Percentiles rank a stretch among this genome's conserved stretches.
Evolutionary conservation across 139 green algal genomes (phyloP).

Genomic region (Tetraselmis chui): DNA sequence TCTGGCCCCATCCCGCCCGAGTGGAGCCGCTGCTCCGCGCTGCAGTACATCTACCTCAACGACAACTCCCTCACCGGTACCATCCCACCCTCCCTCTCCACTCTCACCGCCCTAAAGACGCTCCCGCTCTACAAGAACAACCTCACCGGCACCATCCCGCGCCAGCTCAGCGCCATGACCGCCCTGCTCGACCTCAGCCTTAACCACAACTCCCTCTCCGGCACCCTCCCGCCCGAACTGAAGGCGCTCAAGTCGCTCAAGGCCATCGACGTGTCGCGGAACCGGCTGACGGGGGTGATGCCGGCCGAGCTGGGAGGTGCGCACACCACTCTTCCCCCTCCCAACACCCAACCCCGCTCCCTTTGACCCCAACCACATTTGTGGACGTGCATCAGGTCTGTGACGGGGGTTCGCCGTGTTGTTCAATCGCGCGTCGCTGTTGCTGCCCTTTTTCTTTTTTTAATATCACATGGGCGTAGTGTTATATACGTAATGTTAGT

Average conservation of each 20-base stretch:
- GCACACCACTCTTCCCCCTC: too few relatives aligned
- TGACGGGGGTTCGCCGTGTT: too few relatives aligned
- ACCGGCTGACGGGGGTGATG: background rate
- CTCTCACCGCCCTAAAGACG: background rate
- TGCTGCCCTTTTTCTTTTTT: too few relatives aligned
- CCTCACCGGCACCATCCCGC: slow-evolving; percentile 2
- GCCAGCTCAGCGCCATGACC: slow-evolving; percentile 1
- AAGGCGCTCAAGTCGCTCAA: background rate
- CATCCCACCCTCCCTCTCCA: background rate
- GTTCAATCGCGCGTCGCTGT: too few relatives aligned
- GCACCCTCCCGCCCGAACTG: slow-evolving; percentile 3
- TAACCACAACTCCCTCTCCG: slow-evolving; percentile 13
- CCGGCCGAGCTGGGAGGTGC: background rate
- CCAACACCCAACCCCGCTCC: too few relatives aligned
- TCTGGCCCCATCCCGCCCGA: background rate
- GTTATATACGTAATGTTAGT: too few relatives aligned
- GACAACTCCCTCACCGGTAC: background rate
- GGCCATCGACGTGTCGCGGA: background rate
- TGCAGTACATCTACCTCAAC: background rate
- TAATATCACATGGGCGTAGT: too few relatives aligned
- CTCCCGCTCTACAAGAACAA: slow-evolving; percentile 5
- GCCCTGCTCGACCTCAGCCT: slow-evolving; percentile 7
- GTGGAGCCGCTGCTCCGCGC: background rate
- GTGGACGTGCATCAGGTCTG: too few relatives aligned
- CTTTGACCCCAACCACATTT: too few relatives aligned